Evolutionary conservation across 371 early-diverging fungal genomes (phyloP).

Genomic region (Vavraia culicis): DNA sequence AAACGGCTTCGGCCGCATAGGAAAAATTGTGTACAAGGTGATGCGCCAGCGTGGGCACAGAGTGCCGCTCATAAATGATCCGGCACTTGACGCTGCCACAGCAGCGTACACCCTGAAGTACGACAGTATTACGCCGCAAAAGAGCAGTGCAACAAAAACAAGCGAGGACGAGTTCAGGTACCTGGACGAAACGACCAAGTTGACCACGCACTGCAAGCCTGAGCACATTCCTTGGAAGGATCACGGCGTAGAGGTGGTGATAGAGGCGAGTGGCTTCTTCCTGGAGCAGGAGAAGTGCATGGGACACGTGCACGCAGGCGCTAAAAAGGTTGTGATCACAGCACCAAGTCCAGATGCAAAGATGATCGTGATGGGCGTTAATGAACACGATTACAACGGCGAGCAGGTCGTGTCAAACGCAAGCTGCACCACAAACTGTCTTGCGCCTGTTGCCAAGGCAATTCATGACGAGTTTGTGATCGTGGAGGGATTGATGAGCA

Average conservation of each 20-base stretch:
- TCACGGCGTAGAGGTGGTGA: conserved; percentile 66
- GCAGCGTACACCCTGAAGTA: conserved; percentile 81
- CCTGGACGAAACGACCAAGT: conserved; percentile 57
- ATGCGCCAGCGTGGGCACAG: conserved; percentile 47
- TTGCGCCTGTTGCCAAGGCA: conserved; percentile 91
- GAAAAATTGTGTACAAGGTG: conserved; percentile 61
- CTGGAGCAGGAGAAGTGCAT: conserved; percentile 63
- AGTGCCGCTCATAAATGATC: conserved; percentile 87
- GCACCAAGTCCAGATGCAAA: conserved; percentile 69
- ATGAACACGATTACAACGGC: conserved; percentile 63
- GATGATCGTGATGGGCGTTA: conserved; percentile 62
- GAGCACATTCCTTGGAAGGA: conserved; percentile 68
- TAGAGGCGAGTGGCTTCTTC: conserved; percentile 95
- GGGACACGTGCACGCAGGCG: conserved; percentile 68
- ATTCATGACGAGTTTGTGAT: conserved; percentile 74
- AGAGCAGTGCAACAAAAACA: conserved; percentile 54
- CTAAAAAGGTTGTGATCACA: conserved; percentile 86
- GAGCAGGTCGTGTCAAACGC: conserved; percentile 81
- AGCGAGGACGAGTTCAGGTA: conserved; percentile 57
- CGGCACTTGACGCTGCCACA: conserved; percentile 76
- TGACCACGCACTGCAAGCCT: conserved; percentile 53
- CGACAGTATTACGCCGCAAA: conserved; percentile 51
- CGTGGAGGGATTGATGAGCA: conserved; percentile 68
- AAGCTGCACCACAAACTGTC: conserved; percentile 98
- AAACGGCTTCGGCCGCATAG: conserved; percentile 89